Conservation (phyloP, 331 rosid species). For the Malus hybrid region DNA sequence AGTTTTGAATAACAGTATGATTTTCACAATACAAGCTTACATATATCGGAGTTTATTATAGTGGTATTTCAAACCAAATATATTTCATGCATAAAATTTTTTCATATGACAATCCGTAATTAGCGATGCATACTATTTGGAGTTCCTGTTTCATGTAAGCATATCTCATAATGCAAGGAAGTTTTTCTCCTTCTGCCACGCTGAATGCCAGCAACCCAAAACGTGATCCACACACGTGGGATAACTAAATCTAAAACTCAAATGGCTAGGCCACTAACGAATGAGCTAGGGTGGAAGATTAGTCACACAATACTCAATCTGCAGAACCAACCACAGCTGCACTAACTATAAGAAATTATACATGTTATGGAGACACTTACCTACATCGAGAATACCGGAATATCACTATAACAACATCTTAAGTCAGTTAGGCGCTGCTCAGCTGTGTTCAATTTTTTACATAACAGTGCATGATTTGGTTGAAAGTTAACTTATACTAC, state of each 20-base stretch:
- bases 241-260: neutral
- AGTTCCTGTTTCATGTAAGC: too few relatives aligned
- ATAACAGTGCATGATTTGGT: too few relatives aligned
- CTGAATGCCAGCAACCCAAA: neutral
- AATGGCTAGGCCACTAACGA: constrained; percentile 37
- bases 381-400: neutral
- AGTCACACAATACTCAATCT: constrained; percentile 10
- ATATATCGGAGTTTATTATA: too few relatives aligned
- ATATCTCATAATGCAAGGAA: neutral
- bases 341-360: neutral
- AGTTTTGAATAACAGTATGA: too few relatives aligned
- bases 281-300: constrained; percentile 14
- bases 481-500: fast-evolving
- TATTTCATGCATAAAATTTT: too few relatives aligned
- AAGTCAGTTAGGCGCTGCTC: neutral
- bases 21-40: too few relatives aligned
- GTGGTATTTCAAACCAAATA: too few relatives aligned
- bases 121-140: too few relatives aligned
- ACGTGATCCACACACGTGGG: neutral
- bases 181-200: neutral
- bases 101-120: too few relatives aligned
- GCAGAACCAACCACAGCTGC: constrained; percentile 24
- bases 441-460: too few relatives aligned
- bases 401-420: too few relatives aligned
- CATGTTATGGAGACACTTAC: too few relatives aligned